Evolutionary conservation across 805 yeast genomes (phyloP).

Genomic region (Hanseniaspora guilliermondii): DNA sequence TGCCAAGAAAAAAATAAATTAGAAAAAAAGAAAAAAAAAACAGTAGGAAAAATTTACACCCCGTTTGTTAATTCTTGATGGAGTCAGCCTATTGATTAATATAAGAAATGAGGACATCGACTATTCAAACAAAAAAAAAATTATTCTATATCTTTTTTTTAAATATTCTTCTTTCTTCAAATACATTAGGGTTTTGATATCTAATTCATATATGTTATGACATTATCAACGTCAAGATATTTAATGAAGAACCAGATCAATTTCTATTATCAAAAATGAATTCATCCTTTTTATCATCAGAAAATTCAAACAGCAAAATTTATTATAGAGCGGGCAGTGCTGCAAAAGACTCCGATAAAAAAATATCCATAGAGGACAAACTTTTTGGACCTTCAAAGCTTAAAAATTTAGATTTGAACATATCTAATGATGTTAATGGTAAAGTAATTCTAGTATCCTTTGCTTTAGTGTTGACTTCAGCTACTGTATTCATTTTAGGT

Average conservation of each 20-base stretch:
- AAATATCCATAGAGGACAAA: slow-evolving; percentile 15
- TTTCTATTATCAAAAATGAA: neutral
- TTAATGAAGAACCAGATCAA: neutral
- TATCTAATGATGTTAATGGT: slow-evolving; percentile 16
- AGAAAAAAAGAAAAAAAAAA: neutral
- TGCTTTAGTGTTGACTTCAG: slow-evolving; percentile 22
- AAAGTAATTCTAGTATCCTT: slow-evolving; percentile 23
- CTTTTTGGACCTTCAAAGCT: slow-evolving; percentile 22
- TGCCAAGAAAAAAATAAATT: neutral
- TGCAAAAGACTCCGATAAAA: neutral
- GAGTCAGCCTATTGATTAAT: no score
- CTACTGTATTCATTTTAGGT: slow-evolving; percentile 26
- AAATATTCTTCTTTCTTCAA: no score
- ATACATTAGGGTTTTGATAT: no score
- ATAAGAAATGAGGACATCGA: no score
- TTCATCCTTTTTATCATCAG: neutral
- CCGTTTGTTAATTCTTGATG: neutral
- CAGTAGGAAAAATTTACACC: neutral
- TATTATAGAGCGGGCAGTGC: slow-evolving; percentile 6
- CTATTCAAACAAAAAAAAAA: no score
- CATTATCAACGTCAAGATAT: neutral
- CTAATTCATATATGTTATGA: no score
- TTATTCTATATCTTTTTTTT: no score
- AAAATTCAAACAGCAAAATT: neutral
- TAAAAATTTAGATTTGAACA: slow-evolving; percentile 10